Conservation (phyloP, 2,329 filamentous ascomycete species). For the Colletotrichum sp. region DNA sequence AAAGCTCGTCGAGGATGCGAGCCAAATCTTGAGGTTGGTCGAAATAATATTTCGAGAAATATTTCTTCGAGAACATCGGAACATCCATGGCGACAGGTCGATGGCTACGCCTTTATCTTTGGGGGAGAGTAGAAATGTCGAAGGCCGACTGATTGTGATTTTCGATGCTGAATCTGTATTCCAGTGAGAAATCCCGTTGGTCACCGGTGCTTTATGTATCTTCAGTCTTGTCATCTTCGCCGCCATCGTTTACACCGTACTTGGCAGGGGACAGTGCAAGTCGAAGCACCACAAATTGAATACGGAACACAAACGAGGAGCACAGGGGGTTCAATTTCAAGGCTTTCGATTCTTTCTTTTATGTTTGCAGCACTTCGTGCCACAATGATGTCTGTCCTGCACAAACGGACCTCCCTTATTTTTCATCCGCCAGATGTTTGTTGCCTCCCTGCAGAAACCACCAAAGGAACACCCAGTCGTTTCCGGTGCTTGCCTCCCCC, state of each 20-base stretch:
- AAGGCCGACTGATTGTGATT: neutral
- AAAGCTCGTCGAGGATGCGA: neutral
- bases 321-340: accelerated
- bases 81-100: neutral
- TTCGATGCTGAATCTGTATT: neutral
- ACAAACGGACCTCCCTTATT: neutral
- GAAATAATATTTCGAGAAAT: neutral
- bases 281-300: neutral
- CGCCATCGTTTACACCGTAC: neutral
- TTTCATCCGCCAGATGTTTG: neutral
- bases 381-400: neutral
- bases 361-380: neutral
- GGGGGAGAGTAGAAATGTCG: neutral
- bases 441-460: neutral
- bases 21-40: neutral
- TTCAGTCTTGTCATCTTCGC: neutral
- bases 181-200: neutral
- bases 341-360: neutral
- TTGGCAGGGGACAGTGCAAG: neutral
- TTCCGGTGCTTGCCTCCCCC: neutral
- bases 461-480: neutral
- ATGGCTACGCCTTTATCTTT: neutral
- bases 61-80: neutral
- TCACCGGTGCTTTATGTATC: neutral
- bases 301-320: neutral